Conservation (phyloP, 1,139 yeast species). For the Candida glucosophila region DNA sequence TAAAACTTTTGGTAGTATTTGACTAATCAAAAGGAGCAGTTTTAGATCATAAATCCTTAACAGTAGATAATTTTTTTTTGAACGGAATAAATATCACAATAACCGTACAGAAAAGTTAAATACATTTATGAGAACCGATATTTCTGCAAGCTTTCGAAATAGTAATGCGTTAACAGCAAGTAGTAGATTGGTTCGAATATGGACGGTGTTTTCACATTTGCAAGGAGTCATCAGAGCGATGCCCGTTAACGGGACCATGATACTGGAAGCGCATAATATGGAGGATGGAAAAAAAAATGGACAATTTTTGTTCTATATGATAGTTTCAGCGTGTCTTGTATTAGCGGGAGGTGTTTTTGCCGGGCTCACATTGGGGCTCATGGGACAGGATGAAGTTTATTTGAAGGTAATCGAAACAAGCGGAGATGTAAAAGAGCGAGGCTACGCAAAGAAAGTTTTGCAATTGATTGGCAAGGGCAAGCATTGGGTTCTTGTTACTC, state of each 20-base stretch:
- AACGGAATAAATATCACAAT: no score
- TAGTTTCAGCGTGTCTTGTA: conserved; percentile 61
- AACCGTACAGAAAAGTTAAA: no score
- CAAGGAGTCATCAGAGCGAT: conserved; percentile 19
- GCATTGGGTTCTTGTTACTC: conserved; percentile 95
- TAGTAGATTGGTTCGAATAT: conserved; percentile 13
- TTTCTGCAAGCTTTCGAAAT: no score
- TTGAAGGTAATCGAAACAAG: conserved; percentile 59
- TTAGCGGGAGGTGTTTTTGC: conserved; percentile 94
- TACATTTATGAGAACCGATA: no score
- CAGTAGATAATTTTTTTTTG: no score
- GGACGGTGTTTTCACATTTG: conserved; percentile 15
- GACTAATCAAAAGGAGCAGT: no score
- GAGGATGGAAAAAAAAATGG: conserved; percentile 16
- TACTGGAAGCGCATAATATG: conserved; percentile 5
- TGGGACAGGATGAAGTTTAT: conserved; percentile 97
- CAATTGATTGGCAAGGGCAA: conserved; percentile 72
- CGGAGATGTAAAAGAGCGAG: conserved; percentile 54
- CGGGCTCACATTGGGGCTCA: conserved; percentile 84
- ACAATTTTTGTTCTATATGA: conserved; percentile 45
- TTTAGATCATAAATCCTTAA: no score
- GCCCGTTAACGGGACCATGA: conserved; percentile 11
- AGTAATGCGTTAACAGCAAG: conserved; percentile 16
- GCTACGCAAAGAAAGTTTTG: conserved; percentile 68
- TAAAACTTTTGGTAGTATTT: no score